Evolutionary conservation across 2,329 filamentous ascomycete genomes (phyloP).

Genomic region (Cordyceps tenuipes): DNA sequence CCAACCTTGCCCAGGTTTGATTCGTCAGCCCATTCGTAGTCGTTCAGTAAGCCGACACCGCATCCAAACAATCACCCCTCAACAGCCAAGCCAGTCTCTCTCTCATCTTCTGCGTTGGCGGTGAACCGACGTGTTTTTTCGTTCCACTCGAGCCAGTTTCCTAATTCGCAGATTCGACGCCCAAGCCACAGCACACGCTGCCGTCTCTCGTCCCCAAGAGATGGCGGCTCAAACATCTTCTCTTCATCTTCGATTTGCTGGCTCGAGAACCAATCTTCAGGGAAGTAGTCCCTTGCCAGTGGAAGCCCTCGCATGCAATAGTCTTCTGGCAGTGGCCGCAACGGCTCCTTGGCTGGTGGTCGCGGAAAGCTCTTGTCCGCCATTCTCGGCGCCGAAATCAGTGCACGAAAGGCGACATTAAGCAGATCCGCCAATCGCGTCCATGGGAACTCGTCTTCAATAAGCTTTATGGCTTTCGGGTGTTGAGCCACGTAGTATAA

Average conservation of each 20-base stretch:
- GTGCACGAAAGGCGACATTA: conserved; percentile 26
- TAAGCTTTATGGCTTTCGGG: conserved; percentile 32
- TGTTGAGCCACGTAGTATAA: conserved; percentile 37
- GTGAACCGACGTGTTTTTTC: conserved; percentile 6
- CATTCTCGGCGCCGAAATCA: conserved; percentile 27
- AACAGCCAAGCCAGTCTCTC: background rate
- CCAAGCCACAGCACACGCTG: conserved; percentile 54
- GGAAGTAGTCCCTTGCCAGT: conserved; percentile 52
- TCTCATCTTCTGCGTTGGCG: background rate
- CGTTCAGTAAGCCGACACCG: background rate
- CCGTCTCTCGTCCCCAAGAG: conserved; percentile 47
- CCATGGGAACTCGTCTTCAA: conserved; percentile 46
- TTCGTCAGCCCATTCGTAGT: background rate
- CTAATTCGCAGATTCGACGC: conserved; percentile 32
- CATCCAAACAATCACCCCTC: background rate
- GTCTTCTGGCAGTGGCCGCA: conserved; percentile 59
- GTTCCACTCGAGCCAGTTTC: conserved; percentile 41
- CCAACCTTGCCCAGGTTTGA: background rate
- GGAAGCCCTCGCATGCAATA: conserved; percentile 56
- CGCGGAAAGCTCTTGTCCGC: conserved; percentile 38
- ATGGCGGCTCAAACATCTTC: conserved; percentile 52
- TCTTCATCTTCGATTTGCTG: conserved; percentile 60
- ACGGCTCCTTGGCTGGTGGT: conserved; percentile 32
- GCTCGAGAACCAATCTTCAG: conserved; percentile 47
- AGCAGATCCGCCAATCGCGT: conserved; percentile 29